These are phyloP conservation scores for Bryoglossum gracile DNA, from an alignment of 495 filamentous ascomycete species.

Conservation along the genomic window DNA sequence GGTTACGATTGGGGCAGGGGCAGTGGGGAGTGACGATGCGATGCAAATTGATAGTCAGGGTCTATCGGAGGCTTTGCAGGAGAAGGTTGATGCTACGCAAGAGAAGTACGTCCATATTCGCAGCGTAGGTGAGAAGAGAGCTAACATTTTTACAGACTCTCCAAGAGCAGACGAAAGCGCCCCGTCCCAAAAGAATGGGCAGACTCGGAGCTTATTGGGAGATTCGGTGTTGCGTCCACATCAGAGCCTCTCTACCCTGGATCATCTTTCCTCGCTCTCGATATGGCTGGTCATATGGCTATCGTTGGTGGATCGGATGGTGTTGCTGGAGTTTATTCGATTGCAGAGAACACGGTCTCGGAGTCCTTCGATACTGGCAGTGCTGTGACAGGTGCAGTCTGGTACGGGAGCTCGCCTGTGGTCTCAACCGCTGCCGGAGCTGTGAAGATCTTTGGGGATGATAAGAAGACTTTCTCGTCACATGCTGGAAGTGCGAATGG, in stretches of 20 bases:
- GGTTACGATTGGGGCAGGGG: slow-evolving; percentile 60
- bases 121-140: not conserved
- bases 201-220: slow-evolving; percentile 61
- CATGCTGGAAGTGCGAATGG: slow-evolving; percentile 78
- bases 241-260: slow-evolving; percentile 60
- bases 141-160: slow-evolving; percentile 51
- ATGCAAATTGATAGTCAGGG: slow-evolving; percentile 82
- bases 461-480: slow-evolving; percentile 56
- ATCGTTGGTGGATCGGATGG: slow-evolving; percentile 76
- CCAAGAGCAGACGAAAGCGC: slow-evolving; percentile 79
- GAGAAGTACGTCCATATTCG: slow-evolving; percentile 48
- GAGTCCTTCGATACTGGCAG: slow-evolving; percentile 59
- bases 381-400: slow-evolving; percentile 69
- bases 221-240: slow-evolving; percentile 52
- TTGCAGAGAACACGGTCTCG: slow-evolving; percentile 60
- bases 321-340: slow-evolving; percentile 69
- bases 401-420: slow-evolving; percentile 66
- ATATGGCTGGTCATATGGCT: slow-evolving; percentile 58
- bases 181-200: slow-evolving; percentile 79
- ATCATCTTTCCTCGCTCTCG: slow-evolving; percentile 57
- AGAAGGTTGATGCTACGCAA: slow-evolving; percentile 71
- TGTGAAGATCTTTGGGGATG: slow-evolving; percentile 68
- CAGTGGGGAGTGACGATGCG: slow-evolving; percentile 57
- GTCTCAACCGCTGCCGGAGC: slow-evolving; percentile 67
- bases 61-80: slow-evolving; percentile 63